Evolutionary conservation across 2,329 filamentous ascomycete genomes (phyloP).

Genomic region (Sarocladium brachiariae): DNA sequence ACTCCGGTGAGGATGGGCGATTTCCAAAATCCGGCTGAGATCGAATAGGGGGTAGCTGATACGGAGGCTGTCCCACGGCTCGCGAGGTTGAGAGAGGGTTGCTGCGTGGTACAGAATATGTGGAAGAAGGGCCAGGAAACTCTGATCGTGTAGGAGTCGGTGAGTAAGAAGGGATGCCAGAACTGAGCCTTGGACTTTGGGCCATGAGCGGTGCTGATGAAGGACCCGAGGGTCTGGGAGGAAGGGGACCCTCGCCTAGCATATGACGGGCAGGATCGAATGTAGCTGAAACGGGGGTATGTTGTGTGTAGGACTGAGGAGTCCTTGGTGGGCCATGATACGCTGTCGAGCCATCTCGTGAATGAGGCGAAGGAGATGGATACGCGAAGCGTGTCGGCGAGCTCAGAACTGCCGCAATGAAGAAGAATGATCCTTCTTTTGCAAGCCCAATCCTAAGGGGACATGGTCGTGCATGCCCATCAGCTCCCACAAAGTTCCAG

Average conservation of each 20-base stretch:
- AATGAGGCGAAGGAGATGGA: constrained; percentile 37
- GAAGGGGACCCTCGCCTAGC: constrained; percentile 27
- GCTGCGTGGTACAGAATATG: constrained; percentile 46
- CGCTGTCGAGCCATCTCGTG: constrained; percentile 32
- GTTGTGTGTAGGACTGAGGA: constrained; percentile 32
- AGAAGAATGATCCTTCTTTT: constrained; percentile 56
- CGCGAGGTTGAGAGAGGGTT: constrained; percentile 32
- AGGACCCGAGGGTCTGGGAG: constrained; percentile 20
- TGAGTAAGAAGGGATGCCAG: constrained; percentile 38
- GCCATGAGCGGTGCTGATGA: neutral
- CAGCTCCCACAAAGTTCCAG: constrained; percentile 44
- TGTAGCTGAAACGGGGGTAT: constrained; percentile 38
- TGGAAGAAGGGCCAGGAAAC: constrained; percentile 36
- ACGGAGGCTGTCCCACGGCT: constrained; percentile 26
- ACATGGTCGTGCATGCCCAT: constrained; percentile 44
- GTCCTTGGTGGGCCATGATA: constrained; percentile 30
- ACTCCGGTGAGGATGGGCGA: neutral
- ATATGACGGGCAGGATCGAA: constrained; percentile 40
- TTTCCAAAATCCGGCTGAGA: constrained; percentile 25
- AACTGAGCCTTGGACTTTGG: constrained; percentile 27
- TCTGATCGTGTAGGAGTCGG: constrained; percentile 38
- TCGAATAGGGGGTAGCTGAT: constrained; percentile 44
- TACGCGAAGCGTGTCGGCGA: constrained; percentile 32
- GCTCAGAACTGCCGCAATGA: constrained; percentile 46
- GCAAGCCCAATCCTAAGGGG: constrained; percentile 48